phyloP scores from a whole-genome alignment of 805 yeast genomes.

The Teunomyces aglyptinius region DNA sequence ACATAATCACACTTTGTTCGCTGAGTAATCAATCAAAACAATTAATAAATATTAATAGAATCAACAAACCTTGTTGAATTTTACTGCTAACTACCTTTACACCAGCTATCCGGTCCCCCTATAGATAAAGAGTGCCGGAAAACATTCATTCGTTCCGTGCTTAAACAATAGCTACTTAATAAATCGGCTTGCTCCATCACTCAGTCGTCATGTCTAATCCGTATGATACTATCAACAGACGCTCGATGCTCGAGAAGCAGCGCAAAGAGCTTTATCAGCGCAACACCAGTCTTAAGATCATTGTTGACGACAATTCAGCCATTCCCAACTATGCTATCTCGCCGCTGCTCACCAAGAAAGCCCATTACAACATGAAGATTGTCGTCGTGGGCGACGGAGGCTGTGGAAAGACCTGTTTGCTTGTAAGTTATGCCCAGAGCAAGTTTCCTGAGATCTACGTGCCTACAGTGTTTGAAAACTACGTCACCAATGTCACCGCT shows the following conservation, averaged over 20 bases:
- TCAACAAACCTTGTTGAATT: not conserved
- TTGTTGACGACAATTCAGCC: constrained; percentile 36
- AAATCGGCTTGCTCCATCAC: no score
- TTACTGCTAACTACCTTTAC: not conserved
- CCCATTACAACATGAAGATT: constrained; percentile 45
- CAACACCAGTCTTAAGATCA: constrained; percentile 23
- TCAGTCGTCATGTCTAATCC: constrained; percentile 18
- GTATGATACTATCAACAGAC: constrained; percentile 24
- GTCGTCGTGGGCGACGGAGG: constrained; percentile 91
- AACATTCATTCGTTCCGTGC: no score
- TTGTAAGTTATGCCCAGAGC: constrained; percentile 66
- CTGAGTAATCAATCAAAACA: constrained; percentile 3
- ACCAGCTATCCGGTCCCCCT: not conserved
- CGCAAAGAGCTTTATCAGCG: constrained; percentile 21
- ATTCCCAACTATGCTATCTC: constrained; percentile 36
- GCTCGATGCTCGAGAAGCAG: constrained; percentile 19
- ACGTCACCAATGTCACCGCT: constrained; percentile 61
- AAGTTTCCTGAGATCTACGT: constrained; percentile 70
- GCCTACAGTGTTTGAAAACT: constrained; percentile 83
- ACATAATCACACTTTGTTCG: not conserved
- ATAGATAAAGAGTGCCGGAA: no score
- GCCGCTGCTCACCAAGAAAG: constrained; percentile 16
- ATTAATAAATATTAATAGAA: not conserved
- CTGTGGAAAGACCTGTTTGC: constrained; percentile 83
- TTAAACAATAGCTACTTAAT: no score